A percentile compares a stretch with the other conserved stretches of the same genome.
These are phyloP conservation scores for Aspergillus panamensis DNA, from an alignment of 495 filamentous ascomycete species.

Conservation along the genomic window DNA sequence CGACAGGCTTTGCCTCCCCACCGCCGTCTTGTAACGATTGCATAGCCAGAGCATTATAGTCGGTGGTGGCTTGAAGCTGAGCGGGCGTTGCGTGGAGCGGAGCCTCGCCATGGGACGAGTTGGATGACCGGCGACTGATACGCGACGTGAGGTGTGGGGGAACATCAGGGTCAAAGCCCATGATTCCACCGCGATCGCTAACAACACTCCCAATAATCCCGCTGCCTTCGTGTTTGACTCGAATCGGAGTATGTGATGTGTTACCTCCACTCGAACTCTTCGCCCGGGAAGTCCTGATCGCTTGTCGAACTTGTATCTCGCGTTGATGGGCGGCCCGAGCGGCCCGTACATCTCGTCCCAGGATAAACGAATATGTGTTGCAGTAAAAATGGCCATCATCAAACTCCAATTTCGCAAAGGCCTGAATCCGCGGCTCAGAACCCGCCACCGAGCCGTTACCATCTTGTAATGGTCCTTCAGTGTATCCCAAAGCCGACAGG, in stretches of 20 bases:
- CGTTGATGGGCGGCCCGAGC: slow-evolving; percentile 49
- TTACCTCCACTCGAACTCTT: slow-evolving; percentile 49
- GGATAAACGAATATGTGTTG: slow-evolving; percentile 61
- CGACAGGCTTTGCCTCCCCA: slow-evolving; percentile 38
- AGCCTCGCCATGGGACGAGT: slow-evolving; percentile 40
- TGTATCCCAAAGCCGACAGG: slow-evolving; percentile 40
- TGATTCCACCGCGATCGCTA: slow-evolving; percentile 58
- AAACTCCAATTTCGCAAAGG: slow-evolving; percentile 69
- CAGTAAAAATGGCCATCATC: slow-evolving; percentile 70
- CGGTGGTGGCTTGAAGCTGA: slow-evolving; percentile 40
- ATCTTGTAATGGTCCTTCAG: slow-evolving; percentile 25
- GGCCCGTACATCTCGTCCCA: slow-evolving; percentile 62
- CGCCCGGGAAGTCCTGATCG: slow-evolving; percentile 38
- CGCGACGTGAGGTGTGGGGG: slow-evolving; percentile 40
- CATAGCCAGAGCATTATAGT: slow-evolving; percentile 48
- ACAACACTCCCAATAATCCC: slow-evolving; percentile 50
- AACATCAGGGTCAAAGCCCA: slow-evolving; percentile 52
- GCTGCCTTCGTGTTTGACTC: slow-evolving; percentile 46
- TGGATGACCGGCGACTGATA: slow-evolving; percentile 49
- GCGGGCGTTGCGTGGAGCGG: slow-evolving; percentile 44
- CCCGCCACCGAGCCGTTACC: slow-evolving; percentile 36
- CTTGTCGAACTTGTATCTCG: slow-evolving; percentile 44
- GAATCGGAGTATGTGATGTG: slow-evolving; percentile 44
- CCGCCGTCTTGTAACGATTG: slow-evolving; percentile 41
- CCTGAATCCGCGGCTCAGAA: slow-evolving; percentile 52